Base-by-base conservation (phyloP, 2,329 filamentous ascomycete genomes). In the Phyllosticta capitalensis region DNA sequence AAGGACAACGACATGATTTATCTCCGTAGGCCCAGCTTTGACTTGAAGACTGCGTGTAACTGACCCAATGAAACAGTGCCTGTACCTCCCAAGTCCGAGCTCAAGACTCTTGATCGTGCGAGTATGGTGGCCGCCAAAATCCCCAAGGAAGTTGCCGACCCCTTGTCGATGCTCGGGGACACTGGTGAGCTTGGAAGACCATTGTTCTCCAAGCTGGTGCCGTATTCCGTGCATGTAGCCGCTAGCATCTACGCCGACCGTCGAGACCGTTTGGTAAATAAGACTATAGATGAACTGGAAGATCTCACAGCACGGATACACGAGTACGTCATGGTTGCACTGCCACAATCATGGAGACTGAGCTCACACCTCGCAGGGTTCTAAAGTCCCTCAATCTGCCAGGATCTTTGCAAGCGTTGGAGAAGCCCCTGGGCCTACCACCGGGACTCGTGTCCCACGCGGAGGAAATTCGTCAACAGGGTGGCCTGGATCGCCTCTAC, bases 1-100 rank as follows among this genome's bases (percentile, higher is more conserved):
- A 95, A 90, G 72, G 94, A 99, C 69, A 99, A 99, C 65, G 92
- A 99, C 71, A 80, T 95, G 66, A 96, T 99, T 17, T 99, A 96
- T 70, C 78, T 97, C 2, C 83, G 86, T 86, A 75, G 65, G 81
- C 73, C n/a, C 28, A 24, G 24, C 17, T 5, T 1, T 26, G 12
- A 0, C 6, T 1, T 9, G 21, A 2, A 12, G 4, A 6, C 12
- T 22, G 22, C 10, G 6, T 28, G 54, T 12, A 24, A 52, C 54
- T 61, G 52, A 63, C 5, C 45, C 12, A 22, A 9, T 61, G 10
- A 51, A 45, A 5, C 65, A 82, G 81, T 88, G 56, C 81, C 88
- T 0, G 90, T 97, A 1, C 90, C 92, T 2, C 84, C 90, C 10
- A 96, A 96, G 67, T 84, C 90, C 3, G 92, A 96, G 68, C 80